Percentiles rank a stretch among this genome's conserved stretches.
Conservation (phyloP, 2,329 filamentous ascomycete species). For the Myrmaecium sp. region DNA sequence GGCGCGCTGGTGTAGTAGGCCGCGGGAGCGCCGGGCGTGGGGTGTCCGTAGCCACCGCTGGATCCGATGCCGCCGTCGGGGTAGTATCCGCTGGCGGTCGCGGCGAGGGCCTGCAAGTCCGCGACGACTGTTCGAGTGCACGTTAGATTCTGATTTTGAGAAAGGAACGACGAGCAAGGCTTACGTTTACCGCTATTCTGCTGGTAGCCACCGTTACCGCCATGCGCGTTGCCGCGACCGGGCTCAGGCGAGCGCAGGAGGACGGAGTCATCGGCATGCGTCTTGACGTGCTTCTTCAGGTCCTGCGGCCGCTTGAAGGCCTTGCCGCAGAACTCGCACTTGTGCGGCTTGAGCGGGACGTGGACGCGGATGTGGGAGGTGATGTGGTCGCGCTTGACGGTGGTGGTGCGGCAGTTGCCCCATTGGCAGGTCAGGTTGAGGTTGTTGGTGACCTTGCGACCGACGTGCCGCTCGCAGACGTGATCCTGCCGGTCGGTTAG, state of each 20-base stretch:
- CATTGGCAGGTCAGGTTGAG: slow-evolving; percentile 93
- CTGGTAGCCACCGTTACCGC: slow-evolving; percentile 16
- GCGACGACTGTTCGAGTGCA: slow-evolving; percentile 21
- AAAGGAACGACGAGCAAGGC: slow-evolving; percentile 6
- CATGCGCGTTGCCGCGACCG: slow-evolving; percentile 26
- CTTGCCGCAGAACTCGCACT: slow-evolving; percentile 97
- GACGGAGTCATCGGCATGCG: slow-evolving; percentile 88
- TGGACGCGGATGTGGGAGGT: slow-evolving; percentile 97
- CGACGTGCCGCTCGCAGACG: slow-evolving; percentile 95
- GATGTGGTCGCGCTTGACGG: slow-evolving; percentile 97
- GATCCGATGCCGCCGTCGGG: slow-evolving; percentile 22
- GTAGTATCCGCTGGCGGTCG: slow-evolving; percentile 33
- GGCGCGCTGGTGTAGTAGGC: slow-evolving; percentile 37
- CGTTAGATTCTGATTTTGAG: slow-evolving; percentile 15
- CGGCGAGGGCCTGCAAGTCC: slow-evolving; percentile 31
- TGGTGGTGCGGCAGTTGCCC: slow-evolving; percentile 90
- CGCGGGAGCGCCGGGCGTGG: slow-evolving; percentile 32
- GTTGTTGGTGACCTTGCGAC: slow-evolving; percentile 98
- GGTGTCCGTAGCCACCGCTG: slow-evolving; percentile 25
- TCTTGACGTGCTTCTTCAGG: slow-evolving; percentile 99
- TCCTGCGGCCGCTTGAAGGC: slow-evolving; percentile 98
- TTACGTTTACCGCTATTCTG: slow-evolving; percentile 23
- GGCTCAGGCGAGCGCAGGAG: slow-evolving; percentile 47
- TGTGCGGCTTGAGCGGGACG: slow-evolving; percentile 97
- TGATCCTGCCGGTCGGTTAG: slow-evolving; percentile 51